phyloP scores from a whole-genome alignment of 331 rosid genomes.

The Malus hybrid region DNA sequence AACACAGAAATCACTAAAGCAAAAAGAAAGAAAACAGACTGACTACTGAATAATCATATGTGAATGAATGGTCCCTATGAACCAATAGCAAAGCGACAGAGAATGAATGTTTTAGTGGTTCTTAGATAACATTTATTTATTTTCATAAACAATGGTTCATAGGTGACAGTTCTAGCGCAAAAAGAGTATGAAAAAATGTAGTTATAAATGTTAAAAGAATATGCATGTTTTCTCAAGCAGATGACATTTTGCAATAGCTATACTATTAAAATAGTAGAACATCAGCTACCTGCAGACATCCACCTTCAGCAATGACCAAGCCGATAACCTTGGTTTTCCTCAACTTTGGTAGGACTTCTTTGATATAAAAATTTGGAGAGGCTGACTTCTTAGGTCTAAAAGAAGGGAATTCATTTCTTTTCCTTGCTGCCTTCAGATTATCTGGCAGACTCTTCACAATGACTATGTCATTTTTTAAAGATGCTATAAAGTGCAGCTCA shows the following conservation, averaged over 20 bases:
- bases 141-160: background rate
- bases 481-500: constrained; percentile 80
- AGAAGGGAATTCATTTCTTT: constrained; percentile 59
- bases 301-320: constrained; percentile 64
- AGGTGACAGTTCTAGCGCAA: background rate
- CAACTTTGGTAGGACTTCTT: constrained; percentile 72
- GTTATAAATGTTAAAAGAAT: background rate
- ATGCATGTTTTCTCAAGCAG: background rate
- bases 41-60: background rate
- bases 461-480: constrained; percentile 63
- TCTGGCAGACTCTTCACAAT: constrained; percentile 73
- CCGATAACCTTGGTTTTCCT: constrained; percentile 84
- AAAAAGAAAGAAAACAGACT: background rate
- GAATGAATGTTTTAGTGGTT: background rate
- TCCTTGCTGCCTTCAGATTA: constrained; percentile 57
- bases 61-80: background rate
- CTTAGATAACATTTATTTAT: background rate
- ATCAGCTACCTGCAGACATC: constrained; percentile 78
- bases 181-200: background rate
- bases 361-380: constrained; percentile 59
- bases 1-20: background rate
- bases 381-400: constrained; percentile 65
- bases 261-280: constrained; percentile 11
- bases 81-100: background rate
- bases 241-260: background rate